Conservation (phyloP, 768 basidiomycete genomes). For the Kockovaella imperatae region DNA sequence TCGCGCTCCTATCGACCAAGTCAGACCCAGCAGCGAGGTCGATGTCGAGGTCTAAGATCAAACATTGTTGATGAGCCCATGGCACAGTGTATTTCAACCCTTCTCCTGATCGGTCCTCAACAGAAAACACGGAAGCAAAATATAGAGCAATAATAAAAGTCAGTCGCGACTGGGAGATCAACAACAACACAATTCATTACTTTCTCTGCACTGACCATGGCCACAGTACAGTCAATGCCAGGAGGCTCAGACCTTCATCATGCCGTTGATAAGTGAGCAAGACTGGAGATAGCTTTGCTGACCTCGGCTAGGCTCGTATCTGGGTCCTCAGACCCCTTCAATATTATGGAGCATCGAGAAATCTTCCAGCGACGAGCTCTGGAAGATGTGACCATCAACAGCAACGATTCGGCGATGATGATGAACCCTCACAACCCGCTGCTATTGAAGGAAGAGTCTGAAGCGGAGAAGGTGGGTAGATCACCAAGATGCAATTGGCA, state of each 20-base stretch:
- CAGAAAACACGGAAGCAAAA: too few species aligned
- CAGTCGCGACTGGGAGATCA: too few species aligned
- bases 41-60: too few species aligned
- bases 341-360: constrained; percentile 24
- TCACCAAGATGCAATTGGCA: not conserved
- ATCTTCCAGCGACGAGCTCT: constrained; percentile 30
- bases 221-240: constrained; percentile 1
- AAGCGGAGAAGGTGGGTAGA: constrained; percentile 30
- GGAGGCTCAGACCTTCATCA: constrained; percentile 8
- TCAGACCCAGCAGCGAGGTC: too few species aligned
- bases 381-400: constrained; percentile 23
- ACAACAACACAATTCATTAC: too few species aligned
- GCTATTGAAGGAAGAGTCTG: constrained; percentile 30
- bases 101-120: too few species aligned
- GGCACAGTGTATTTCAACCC: too few species aligned
- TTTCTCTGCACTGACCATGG: too few species aligned
- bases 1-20: too few species aligned
- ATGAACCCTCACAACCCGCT: constrained; percentile 33
- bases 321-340: constrained; percentile 8
- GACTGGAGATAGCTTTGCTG: not conserved
- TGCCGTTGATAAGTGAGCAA: constrained; percentile 18
- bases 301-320: constrained; percentile 5
- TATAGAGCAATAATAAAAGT: too few species aligned
- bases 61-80: too few species aligned
- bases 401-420: constrained; percentile 26